These are phyloP conservation scores for Brassica incana DNA, from an alignment of 345 rosid genomes.

Conservation along the genomic window DNA sequence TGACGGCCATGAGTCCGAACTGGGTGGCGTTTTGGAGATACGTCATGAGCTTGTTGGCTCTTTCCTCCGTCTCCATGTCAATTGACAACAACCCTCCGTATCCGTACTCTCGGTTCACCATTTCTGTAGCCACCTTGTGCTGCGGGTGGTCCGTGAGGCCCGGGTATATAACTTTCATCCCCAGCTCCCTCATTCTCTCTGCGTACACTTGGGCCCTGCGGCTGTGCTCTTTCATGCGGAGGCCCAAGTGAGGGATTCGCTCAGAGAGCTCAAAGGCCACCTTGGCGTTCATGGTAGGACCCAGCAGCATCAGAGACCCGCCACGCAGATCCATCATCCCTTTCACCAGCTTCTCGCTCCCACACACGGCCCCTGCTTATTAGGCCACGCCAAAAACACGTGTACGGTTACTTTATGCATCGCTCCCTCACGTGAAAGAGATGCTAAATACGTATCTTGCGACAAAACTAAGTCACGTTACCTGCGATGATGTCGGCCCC, in stretches of 20 bases:
- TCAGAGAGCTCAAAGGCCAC: slow-evolving; percentile 88
- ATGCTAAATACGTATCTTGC: not conserved
- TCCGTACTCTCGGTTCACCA: slow-evolving; percentile 72
- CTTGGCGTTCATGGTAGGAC: slow-evolving; percentile 97
- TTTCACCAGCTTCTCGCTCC: slow-evolving; percentile 76
- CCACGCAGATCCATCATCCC: slow-evolving; percentile 95
- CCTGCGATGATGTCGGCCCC: slow-evolving; percentile 98
- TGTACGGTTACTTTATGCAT: slow-evolving; percentile 22
- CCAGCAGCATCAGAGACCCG: slow-evolving; percentile 84
- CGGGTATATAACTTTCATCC: slow-evolving; percentile 78
- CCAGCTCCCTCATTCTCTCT: slow-evolving; percentile 62
- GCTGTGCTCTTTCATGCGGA: slow-evolving; percentile 91
- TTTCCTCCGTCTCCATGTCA: slow-evolving; percentile 88
- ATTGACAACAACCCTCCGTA: slow-evolving; percentile 78
- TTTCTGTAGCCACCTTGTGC: slow-evolving; percentile 58
- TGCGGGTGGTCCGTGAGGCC: slow-evolving; percentile 86
- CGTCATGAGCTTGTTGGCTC: slow-evolving; percentile 75
- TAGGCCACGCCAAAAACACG: slow-evolving; percentile 35
- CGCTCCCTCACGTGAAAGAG: slow-evolving; percentile 18
- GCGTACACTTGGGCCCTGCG: slow-evolving; percentile 66
- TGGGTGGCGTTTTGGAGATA: slow-evolving; percentile 72
- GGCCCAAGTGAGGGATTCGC: slow-evolving; percentile 78
- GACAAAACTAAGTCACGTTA: slow-evolving; percentile 32
- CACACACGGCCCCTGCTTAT: slow-evolving; percentile 79
- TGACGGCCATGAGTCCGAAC: slow-evolving; percentile 96